Base-by-base conservation (phyloP, 495 filamentous ascomycete species). In the Rhizodiscina lignyota region DNA sequence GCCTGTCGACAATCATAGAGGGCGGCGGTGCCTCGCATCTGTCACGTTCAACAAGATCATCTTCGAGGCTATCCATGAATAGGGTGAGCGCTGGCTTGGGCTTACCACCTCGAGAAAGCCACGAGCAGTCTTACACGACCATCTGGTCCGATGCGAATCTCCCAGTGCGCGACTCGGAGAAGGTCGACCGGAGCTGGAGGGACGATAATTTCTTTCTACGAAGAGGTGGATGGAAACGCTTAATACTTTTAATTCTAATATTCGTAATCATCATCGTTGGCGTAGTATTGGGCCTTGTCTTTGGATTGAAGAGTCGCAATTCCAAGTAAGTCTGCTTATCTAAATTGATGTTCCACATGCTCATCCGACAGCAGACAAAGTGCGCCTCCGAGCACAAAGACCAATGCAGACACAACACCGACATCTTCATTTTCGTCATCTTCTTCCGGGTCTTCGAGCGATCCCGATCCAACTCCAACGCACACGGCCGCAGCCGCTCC, bases 1-100 rank as follows among this genome's bases (percentile, higher is more conserved):
- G 53, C 8, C 41, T 57, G 11, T 49, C 51, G 18, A 45, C 49
- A n/a, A 53, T 57, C 30, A 43, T 52, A 17, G 53, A 56, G 36
- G n/a, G n/a, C 41, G 45, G 24, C 27, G 39, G 24, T 32, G 24
- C 33, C 22, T 33, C 36, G 13, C 38, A 16, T n/a, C 37, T 19
- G 18, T 24, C 19, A 20, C n/a, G 13, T 10, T 30, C 35, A 30
- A 5, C 12, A 37, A 30, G 15, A 30, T 16, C n/a, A 13, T 37
- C 15, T 18, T 16, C 12, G 23, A 44, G 22, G 21, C 17, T 18
- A 10, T 11, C 30, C 6, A 32, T 40, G 32, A 44, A 38, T n/a
- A 35, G 33, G 26, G 20, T 36, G 13, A 28, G 20, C 13, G 34
- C 30, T 4, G 24, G 19, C 3, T 11, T 47, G 10, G 44, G 40